A percentile compares a stretch with the other conserved stretches of the same genome.
phyloP scores from a whole-genome alignment of 495 filamentous ascomycete genomes.

The Lophiotrema nucula region DNA sequence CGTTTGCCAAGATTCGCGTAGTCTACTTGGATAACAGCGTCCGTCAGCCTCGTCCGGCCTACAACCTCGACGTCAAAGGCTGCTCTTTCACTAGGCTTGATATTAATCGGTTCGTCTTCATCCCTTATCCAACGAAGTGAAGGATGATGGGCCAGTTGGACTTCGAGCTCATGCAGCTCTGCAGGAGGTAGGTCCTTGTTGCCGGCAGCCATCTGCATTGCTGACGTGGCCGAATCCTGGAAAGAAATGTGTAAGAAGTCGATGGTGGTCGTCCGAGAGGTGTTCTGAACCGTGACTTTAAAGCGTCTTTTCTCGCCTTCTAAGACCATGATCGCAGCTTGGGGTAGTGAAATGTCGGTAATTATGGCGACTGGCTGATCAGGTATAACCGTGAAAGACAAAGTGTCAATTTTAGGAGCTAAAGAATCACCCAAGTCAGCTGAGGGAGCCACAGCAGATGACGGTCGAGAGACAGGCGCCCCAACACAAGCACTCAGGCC shows the following conservation, averaged over 20 bases:
- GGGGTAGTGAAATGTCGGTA: slow-evolving; percentile 72
- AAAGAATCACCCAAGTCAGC: slow-evolving; percentile 31
- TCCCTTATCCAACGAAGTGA: slow-evolving; percentile 64
- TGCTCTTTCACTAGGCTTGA: slow-evolving; percentile 65
- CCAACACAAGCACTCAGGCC: slow-evolving; percentile 61
- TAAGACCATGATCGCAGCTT: slow-evolving; percentile 85
- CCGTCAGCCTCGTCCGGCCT: slow-evolving; percentile 81
- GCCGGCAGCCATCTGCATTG: slow-evolving; percentile 68
- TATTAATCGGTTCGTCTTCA: slow-evolving; percentile 47
- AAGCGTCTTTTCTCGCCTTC: slow-evolving; percentile 82
- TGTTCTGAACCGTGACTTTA: slow-evolving; percentile 75
- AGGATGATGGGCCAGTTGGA: slow-evolving; percentile 71
- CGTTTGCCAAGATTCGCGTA: slow-evolving; percentile 70
- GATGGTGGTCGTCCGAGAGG: slow-evolving; percentile 66
- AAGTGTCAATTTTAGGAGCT: slow-evolving; percentile 43
- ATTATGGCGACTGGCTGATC: slow-evolving; percentile 74
- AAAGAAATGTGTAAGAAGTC: slow-evolving; percentile 85
- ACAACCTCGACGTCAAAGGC: slow-evolving; percentile 81
- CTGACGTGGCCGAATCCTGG: slow-evolving; percentile 78
- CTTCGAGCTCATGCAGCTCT: slow-evolving; percentile 81
- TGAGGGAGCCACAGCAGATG: slow-evolving; percentile 50
- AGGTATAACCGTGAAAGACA: slow-evolving; percentile 68
- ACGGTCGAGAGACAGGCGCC: slow-evolving; percentile 52
- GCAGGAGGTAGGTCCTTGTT: slow-evolving; percentile 72
- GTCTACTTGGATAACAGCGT: slow-evolving; percentile 77